Conservation (phyloP, 371 early-diverging fungal genomes). For the Mucor circinelloides region DNA sequence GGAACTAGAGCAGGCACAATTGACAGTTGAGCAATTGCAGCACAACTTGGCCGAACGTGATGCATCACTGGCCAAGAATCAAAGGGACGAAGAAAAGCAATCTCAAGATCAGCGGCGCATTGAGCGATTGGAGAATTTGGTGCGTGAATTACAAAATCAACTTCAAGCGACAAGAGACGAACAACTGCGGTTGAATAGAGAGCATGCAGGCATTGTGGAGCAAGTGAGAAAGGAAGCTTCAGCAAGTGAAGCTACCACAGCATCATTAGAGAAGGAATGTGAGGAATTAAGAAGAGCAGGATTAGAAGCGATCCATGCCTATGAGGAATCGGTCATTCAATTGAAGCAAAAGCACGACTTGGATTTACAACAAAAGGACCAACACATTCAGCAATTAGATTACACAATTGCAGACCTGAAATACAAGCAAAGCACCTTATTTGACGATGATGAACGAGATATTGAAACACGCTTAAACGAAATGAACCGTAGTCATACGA, state of each 20-base stretch:
- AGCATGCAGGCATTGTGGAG: slow-evolving; percentile 35
- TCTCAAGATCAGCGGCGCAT: slow-evolving; percentile 37
- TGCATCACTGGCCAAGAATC: slow-evolving; percentile 26
- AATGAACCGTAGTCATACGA: background rate
- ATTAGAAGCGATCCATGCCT: slow-evolving; percentile 37
- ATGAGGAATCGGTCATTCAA: slow-evolving; percentile 29
- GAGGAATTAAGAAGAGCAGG: slow-evolving; percentile 42
- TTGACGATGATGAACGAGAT: slow-evolving; percentile 30
- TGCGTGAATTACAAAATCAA: slow-evolving; percentile 33
- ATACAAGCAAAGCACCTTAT: slow-evolving; percentile 25
- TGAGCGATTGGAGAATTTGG: slow-evolving; percentile 33
- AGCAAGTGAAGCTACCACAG: slow-evolving; percentile 28
- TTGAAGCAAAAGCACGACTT: slow-evolving; percentile 24
- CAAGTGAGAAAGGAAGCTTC: slow-evolving; percentile 31
- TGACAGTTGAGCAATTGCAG: slow-evolving; percentile 2
- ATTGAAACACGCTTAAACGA: slow-evolving; percentile 12
- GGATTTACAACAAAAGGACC: slow-evolving; percentile 24
- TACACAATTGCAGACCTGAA: slow-evolving; percentile 30
- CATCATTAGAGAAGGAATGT: slow-evolving; percentile 44
- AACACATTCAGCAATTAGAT: slow-evolving; percentile 25
- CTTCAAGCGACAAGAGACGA: slow-evolving; percentile 12
- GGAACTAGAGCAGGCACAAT: slow-evolving; percentile 12
- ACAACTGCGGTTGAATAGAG: slow-evolving; percentile 15
- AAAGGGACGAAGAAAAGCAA: slow-evolving; percentile 28
- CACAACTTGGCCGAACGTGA: slow-evolving; percentile 16